Evolutionary conservation across 1,284 basidiomycete species (phyloP), one percentile per base, ranked within the genome.

Genomic region (Phylloboletellus chloephorus): DNA sequence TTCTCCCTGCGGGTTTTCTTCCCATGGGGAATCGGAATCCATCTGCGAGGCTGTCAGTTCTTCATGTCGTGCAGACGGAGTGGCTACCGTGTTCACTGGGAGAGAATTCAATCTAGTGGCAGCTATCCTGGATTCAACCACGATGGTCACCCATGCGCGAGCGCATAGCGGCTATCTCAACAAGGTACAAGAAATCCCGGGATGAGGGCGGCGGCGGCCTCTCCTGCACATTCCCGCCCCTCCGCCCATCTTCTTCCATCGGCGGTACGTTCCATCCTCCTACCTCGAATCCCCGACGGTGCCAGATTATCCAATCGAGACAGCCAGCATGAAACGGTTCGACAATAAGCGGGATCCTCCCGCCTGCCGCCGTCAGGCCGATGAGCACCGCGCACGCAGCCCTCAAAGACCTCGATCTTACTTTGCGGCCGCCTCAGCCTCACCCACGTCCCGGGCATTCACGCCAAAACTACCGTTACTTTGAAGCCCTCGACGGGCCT

Each of bases 381-480:
- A 97, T 97, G 93, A 76, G 85, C 39, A 86, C 87, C 21, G 88
- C 94, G 59, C 92, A 96, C 63, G 71, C 74, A 24, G 78, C 79
- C 5, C 73, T 88, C 52, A 47, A 52, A 24, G 69, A 77, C 64
- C 77, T 53, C 67, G 73, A 68, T 41, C 92, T 0, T 98, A 94
- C 72, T 92, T 90, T 62, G 90, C 88, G 6, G 83, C 83, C 0
- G 93, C 0, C 71, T 98, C 52, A 87, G 82, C 47, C 73, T 96
- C 49, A 89, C 95, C 0, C 78, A 84, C 56, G 82, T 85, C 12
- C 88, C 89, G 1, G 92, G 91, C 16, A 81, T 88, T 2, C 95
- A 98, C 66, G 79, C 89, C 51, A 98, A n/a, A n/a, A 98, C 68
- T 96, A 94, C 62, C 85, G 94, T 39, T 98, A 97, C 68, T 97